Base-by-base conservation (phyloP, 495 filamentous ascomycete genomes). In the Cairneyella variabilis region DNA sequence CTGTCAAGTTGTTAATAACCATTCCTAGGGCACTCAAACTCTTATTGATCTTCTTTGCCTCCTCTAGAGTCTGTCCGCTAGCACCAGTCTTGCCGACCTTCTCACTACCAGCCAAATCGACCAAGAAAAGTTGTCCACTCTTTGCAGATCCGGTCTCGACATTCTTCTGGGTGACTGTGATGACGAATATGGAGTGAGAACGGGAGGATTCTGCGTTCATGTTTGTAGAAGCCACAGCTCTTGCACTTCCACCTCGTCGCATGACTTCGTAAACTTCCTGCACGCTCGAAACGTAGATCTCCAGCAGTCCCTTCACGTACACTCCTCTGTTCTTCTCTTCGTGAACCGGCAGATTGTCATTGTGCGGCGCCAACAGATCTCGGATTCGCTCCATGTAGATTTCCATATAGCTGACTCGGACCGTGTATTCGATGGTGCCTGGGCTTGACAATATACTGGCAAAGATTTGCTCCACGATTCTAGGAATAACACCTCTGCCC, bases 1-100 rank as follows among this genome's bases (percentile, higher is more conserved):
- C 95, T 3, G 93, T 97, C 53, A 98, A 76, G 12, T 91, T 82
- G 66, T 98, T 98, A 77, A 98, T 98, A 65, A 98, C 93, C 90
- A 96, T 98, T 64, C 93, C 93, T 23, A 98, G 77, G 17, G 93
- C 91, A 64, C 91, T 96, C 74, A 98, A 79, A 75, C 90, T 96
- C 77, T 96, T 97, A 79, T 98, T 98, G 75, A 98, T 98, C 76
- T 98, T 98, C 76, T 98, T 97, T 22, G 95, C 93, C 66, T 98
- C 93, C 65, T 98, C 93, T 20, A 98, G 78, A 14, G 95, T 98
- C 69, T 98, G 93, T 46, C 93, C 93, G 66, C 89, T 96, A 60
- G 93, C 93, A 57, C 93, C 93, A 12, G 93, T 98, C 79, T 98
- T 98, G 59, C 93, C 93, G 39, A 98, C 90, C 71, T 98, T 98